Conservation (phyloP, 2,329 filamentous ascomycete species). For the Teratosphaeria destructans region DNA sequence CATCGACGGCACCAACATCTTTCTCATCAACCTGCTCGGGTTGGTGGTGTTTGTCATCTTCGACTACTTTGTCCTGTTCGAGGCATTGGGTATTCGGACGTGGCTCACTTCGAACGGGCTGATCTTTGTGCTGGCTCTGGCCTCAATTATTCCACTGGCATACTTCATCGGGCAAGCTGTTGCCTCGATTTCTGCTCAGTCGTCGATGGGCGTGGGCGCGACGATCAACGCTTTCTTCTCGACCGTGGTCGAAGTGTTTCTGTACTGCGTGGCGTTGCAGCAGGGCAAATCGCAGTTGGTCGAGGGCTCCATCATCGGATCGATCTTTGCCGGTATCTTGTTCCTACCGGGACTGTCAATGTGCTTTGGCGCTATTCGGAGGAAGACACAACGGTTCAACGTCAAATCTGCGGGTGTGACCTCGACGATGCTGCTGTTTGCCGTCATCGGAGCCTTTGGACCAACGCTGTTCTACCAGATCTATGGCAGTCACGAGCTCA, state of each 20-base stretch:
- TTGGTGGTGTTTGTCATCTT: constrained; percentile 91
- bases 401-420: constrained; percentile 92
- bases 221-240: constrained; percentile 98
- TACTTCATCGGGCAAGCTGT: constrained; percentile 99
- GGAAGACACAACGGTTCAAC: constrained; percentile 97
- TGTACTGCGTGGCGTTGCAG: constrained; percentile 88
- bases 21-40: constrained; percentile 91
- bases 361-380: constrained; percentile 96
- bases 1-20: constrained; percentile 95
- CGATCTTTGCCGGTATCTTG: constrained; percentile 91
- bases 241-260: constrained; percentile 91
- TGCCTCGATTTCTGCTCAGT: constrained; percentile 95
- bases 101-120: constrained; percentile 74
- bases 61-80: constrained; percentile 73
- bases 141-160: constrained; percentile 90
- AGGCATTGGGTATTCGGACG: constrained; percentile 57
- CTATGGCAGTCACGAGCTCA: constrained; percentile 92
- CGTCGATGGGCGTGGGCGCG: constrained; percentile 93
- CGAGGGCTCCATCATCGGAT: constrained; percentile 93
- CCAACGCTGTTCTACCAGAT: constrained; percentile 98
- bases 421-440: constrained; percentile 94
- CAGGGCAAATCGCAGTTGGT: constrained; percentile 90
- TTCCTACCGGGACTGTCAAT: constrained; percentile 93
- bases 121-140: constrained; percentile 69
- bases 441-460: constrained; percentile 87